These are phyloP conservation scores for Aspergillus flavus DNA, from an alignment of 2,329 filamentous ascomycete genomes.

Conservation along the genomic window DNA sequence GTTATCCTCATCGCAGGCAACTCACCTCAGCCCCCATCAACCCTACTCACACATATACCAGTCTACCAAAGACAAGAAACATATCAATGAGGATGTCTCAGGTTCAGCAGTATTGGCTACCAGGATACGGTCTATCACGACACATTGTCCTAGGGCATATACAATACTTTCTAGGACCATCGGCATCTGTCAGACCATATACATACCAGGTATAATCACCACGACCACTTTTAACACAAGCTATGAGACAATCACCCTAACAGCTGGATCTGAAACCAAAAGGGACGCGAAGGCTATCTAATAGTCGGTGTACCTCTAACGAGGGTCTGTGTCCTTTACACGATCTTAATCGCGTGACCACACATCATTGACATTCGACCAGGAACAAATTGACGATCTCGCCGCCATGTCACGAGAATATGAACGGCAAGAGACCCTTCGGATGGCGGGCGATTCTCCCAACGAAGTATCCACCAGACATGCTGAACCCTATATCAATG, in stretches of 20 bases:
- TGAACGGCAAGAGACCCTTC: constrained; percentile 49
- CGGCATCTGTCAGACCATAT: constrained; percentile 50
- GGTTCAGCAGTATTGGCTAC: constrained; percentile 51
- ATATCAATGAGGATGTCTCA: constrained; percentile 35
- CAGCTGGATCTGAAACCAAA: constrained; percentile 22
- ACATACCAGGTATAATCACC: constrained; percentile 46
- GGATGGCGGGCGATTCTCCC: constrained; percentile 41
- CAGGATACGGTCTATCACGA: constrained; percentile 52
- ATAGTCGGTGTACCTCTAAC: constrained; percentile 50
- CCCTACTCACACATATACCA: not conserved
- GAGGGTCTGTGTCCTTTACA: constrained; percentile 36
- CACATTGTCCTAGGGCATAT: constrained; percentile 53
- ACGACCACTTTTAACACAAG: not conserved
- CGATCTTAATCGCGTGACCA: not conserved
- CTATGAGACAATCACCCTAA: constrained; percentile 24
- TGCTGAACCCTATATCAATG: constrained; percentile 46
- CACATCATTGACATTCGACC: constrained; percentile 13
- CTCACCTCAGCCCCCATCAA: not conserved
- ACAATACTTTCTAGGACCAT: constrained; percentile 52
- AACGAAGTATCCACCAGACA: constrained; percentile 22
- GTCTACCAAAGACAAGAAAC: not conserved
- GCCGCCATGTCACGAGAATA: constrained; percentile 50
- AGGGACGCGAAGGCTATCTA: constrained; percentile 54
- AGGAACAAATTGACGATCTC: constrained; percentile 56
- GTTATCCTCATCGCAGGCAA: constrained; percentile 3